Evolutionary conservation across 495 filamentous ascomycete genomes (phyloP), one percentile per base, ranked within the genome.

Genomic region (Lichenothelia convexa): DNA sequence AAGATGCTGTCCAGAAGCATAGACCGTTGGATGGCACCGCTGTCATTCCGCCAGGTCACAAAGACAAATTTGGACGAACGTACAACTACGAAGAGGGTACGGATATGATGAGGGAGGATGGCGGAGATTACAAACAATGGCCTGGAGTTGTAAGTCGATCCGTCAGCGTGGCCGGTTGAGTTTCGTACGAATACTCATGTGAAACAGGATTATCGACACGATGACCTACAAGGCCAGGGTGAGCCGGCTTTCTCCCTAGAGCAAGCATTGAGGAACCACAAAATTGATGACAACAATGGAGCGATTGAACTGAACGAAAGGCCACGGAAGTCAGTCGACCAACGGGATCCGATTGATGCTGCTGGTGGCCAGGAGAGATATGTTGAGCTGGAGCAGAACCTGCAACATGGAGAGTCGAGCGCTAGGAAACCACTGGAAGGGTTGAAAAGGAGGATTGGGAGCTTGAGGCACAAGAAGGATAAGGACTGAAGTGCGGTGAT

Each of bases 21-120:
- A 70, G 83, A 3, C 89, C 89, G 0, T 58, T 97, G 0, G 83
- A 93, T 51, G 89, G 89, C 0, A 74, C 72, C 0, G 85, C 89
- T 0, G 60, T 62, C 16, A 65, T 82, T 18, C 78, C 89, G 0
- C 78, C 83, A 0, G 84, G 87, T 3, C 53, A 63, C 40, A 58
- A 49, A 1, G 83, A 85, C 39, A 46, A 62, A 4, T 65, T 68
- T 18, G 86, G 86, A 0, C 64, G 71, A 21, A 59, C 64, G 0
- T 80, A 92, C 45, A 39, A 74, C 0, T 97, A 97, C 47, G 62
- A 84, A 45, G 89, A 97, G 49, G 89, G 86, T 2, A 63, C 73
- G 0, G 80, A 94, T 41, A 60, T 93, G 58, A 82, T 80, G 75
- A 64, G 73, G 13, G 84, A 91, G 40, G 64, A 67, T 35, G 69